A percentile compares a stretch with the other conserved stretches of the same genome.
phyloP scores from a whole-genome alignment of 495 filamentous ascomycete species.

The Podospora didyma region DNA sequence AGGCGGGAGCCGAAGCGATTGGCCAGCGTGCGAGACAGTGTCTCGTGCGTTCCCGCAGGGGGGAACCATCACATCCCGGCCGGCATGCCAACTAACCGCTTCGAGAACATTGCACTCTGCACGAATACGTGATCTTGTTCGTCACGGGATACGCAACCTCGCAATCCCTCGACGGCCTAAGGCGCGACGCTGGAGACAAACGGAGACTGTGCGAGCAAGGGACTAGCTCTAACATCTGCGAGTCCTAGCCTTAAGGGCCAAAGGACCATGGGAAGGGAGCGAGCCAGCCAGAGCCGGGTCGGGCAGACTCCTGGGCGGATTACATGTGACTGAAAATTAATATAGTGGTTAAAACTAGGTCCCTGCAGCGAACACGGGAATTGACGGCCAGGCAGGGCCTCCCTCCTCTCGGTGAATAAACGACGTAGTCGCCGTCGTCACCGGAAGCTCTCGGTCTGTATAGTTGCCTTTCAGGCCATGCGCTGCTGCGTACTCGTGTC shows the following conservation, averaged over 20 bases:
- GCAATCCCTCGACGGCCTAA: no score
- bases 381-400: not conserved
- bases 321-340: not conserved
- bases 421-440: not conserved
- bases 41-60: constrained; percentile 5
- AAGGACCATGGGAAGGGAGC: not conserved
- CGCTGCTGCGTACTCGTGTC: not conserved
- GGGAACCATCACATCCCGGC: not conserved
- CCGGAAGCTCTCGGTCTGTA: not conserved
- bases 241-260: not conserved
- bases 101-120: no score
- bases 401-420: not conserved
- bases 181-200: no score
- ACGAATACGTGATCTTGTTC: no score
- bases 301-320: not conserved
- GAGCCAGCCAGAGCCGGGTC: not conserved
- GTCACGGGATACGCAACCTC: no score
- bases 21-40: constrained; percentile 20
- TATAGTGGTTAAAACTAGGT: not conserved
- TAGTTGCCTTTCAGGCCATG: not conserved
- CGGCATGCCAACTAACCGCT: not conserved
- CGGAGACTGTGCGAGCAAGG: no score
- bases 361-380: not conserved
- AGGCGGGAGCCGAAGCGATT: constrained; percentile 18
- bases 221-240: no score